These are phyloP conservation scores for Stevia rebaudiana DNA, from an alignment of 140 eudicot species.

Conservation along the genomic window DNA sequence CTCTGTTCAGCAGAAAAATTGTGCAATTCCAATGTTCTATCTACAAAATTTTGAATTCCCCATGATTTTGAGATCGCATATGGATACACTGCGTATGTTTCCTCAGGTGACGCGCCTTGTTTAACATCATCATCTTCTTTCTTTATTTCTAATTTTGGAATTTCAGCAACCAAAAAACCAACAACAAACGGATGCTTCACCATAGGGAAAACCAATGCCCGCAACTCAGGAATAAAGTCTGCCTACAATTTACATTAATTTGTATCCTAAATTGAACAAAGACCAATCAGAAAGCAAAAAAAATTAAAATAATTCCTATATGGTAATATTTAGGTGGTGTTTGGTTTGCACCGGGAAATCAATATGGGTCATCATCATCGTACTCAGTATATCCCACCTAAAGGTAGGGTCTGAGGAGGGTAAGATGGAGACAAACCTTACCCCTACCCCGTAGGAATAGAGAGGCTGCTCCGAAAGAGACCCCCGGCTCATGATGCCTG, in stretches of 20 bases:
- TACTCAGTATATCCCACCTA: too few relatives aligned
- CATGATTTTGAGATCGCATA: slow-evolving; percentile 47
- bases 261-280: slow-evolving; percentile 47
- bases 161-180: slow-evolving; percentile 93
- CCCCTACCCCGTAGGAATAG: too few relatives aligned
- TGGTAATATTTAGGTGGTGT: not conserved
- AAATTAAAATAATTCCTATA: not conserved
- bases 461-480: too few relatives aligned
- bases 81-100: slow-evolving; percentile 51
- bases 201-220: slow-evolving; percentile 89
- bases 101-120: slow-evolving; percentile 38
- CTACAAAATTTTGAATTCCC: slow-evolving; percentile 43
- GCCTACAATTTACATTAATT: slow-evolving; percentile 69
- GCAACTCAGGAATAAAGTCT: slow-evolving; percentile 66
- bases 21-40: slow-evolving; percentile 41
- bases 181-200: slow-evolving; percentile 95
- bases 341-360: not conserved
- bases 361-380: too few relatives aligned
- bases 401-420: too few relatives aligned
- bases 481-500: too few relatives aligned
- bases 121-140: slow-evolving; percentile 37
- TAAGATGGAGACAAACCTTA: too few relatives aligned
- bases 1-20: slow-evolving; percentile 70
- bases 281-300: slow-evolving; percentile 35
- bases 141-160: slow-evolving; percentile 48